A percentile compares a stretch with the other conserved stretches of the same genome.
phyloP scores from a whole-genome alignment of 768 basidiomycete genomes.

The Lactifluus pinguis region DNA sequence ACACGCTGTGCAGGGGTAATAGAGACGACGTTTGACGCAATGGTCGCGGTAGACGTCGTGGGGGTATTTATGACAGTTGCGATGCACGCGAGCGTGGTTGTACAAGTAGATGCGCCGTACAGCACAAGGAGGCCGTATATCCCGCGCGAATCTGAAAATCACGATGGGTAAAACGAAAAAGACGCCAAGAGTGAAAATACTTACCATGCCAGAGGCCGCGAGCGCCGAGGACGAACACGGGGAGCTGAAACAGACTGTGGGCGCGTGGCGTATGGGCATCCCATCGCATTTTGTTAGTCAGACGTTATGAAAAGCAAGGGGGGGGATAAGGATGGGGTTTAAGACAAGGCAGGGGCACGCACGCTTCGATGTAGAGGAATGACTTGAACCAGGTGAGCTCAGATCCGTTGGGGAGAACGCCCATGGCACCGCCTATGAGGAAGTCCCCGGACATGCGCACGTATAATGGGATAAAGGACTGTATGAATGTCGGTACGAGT shows the following conservation, averaged over 20 bases:
- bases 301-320: background rate
- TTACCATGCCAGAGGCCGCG: conserved; percentile 49
- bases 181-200: background rate
- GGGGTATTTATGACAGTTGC: conserved; percentile 48
- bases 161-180: background rate
- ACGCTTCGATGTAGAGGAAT: conserved; percentile 56
- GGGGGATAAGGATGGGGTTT: no score
- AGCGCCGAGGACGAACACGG: conserved; percentile 65
- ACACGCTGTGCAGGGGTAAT: conserved; percentile 42
- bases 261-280: background rate
- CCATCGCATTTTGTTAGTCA: background rate
- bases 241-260: conserved; percentile 59
- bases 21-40: conserved; percentile 27
- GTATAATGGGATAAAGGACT: conserved; percentile 41
- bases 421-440: conserved; percentile 44
- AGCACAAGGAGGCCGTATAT: conserved; percentile 58
- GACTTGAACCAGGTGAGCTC: conserved; percentile 53
- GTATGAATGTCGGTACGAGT: conserved; percentile 41
- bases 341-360: conserved; percentile 20
- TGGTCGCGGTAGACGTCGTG: conserved; percentile 28
- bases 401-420: conserved; percentile 28
- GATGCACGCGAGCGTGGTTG: conserved; percentile 70
- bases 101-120: conserved; percentile 71
- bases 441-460: conserved; percentile 57
- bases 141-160: conserved; percentile 34